Conservation (phyloP, 345 rosid genomes). For the Brassica nigra region DNA sequence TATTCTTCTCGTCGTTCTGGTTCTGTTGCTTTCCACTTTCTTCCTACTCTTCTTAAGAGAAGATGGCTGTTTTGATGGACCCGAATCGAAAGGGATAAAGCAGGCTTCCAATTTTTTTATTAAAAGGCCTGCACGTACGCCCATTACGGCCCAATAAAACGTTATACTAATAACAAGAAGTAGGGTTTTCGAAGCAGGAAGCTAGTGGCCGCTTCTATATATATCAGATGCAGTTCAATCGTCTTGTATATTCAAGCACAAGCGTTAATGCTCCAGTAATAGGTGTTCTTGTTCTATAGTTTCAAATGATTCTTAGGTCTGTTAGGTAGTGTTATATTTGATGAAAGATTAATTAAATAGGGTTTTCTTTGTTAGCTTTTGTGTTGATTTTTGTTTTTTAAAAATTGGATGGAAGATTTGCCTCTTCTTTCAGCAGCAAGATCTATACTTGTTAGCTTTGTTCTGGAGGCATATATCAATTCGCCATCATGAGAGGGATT, state of each 20-base stretch:
- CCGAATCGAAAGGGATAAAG: not conserved
- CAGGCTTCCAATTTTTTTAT: not conserved
- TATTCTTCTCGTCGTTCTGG: slow-evolving; percentile 30
- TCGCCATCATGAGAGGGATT: slow-evolving; percentile 30
- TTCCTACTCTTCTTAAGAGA: slow-evolving; percentile 13
- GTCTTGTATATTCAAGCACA: not conserved
- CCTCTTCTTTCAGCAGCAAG: slow-evolving; percentile 76
- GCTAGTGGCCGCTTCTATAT: slow-evolving; percentile 7
- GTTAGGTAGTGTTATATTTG: not conserved
- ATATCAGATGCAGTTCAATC: not conserved
- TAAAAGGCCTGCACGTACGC: not conserved
- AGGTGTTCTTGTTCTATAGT: not conserved
- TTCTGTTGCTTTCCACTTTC: slow-evolving; percentile 37
- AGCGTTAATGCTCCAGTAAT: not conserved
- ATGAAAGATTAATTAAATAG: not conserved
- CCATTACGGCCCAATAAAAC: not conserved
- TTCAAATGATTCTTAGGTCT: not conserved
- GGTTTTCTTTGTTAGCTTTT: not conserved
- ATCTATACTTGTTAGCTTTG: slow-evolving; percentile 66
- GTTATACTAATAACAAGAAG: not conserved
- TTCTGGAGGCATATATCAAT: slow-evolving; percentile 61
- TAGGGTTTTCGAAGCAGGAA: slow-evolving; percentile 31
- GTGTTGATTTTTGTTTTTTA: not conserved
- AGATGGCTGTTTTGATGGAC: no score
- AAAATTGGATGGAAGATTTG: slow-evolving; percentile 18